These are phyloP conservation scores for Trifolium repens DNA, from an alignment of 306 rosid species.

Conservation along the genomic window DNA sequence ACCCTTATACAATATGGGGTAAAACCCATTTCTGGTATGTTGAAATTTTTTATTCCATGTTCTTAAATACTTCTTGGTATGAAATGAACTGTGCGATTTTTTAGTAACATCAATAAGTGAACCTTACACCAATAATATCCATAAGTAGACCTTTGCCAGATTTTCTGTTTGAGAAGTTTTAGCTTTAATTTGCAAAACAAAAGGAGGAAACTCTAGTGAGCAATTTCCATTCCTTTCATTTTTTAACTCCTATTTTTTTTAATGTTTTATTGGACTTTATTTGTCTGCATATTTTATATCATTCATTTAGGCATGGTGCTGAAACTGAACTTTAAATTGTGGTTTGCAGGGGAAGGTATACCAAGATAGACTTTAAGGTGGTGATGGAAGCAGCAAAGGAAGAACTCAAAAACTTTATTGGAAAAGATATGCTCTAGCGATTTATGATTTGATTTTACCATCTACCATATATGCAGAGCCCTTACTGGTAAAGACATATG, in stretches of 20 bases:
- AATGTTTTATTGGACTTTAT: not conserved
- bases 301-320: conserved; percentile 29
- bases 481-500: conserved; percentile 20
- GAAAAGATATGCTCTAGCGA: conserved; percentile 57
- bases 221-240: conserved; percentile 16
- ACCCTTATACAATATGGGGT: conserved; percentile 81
- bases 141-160: not conserved
- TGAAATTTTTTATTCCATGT: not conserved
- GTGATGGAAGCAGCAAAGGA: conserved; percentile 87
- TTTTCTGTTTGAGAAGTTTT: conserved; percentile 21
- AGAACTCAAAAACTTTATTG: conserved; percentile 63
- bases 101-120: conserved; percentile 21
- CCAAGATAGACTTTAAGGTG: conserved; percentile 58
- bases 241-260: conserved; percentile 18
- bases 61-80: not conserved
- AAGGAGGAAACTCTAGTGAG: conserved; percentile 4
- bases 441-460: conserved; percentile 32
- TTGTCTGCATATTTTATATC: conserved; percentile 16
- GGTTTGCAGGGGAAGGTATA: conserved; percentile 89
- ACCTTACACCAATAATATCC: conserved; percentile 17
- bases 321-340: conserved; percentile 46
- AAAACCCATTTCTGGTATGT: conserved; percentile 90
- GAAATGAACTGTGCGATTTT: conserved; percentile 20
- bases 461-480: conserved; percentile 31
- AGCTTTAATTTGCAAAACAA: conserved; percentile 32